Conservation (phyloP, 148 eudicot species). For the Arctostaphylos glauca region DNA sequence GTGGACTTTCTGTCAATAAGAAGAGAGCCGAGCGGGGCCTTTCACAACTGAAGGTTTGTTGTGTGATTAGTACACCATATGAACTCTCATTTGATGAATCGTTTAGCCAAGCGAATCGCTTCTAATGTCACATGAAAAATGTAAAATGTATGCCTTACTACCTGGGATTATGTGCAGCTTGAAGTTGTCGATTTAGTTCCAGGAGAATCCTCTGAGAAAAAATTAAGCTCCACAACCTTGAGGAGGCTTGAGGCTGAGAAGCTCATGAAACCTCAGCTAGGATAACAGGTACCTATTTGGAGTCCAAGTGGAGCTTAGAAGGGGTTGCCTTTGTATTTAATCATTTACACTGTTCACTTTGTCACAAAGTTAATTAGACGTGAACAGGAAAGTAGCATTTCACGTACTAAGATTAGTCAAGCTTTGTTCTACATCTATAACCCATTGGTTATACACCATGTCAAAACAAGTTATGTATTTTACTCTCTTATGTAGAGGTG, state of each 20-base stretch:
- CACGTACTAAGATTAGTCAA: background rate
- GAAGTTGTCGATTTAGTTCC: constrained; percentile 89
- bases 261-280: constrained; percentile 23
- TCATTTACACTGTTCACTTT: background rate
- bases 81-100: background rate
- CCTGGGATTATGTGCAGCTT: constrained; percentile 46
- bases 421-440: background rate
- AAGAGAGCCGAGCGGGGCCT: constrained; percentile 83
- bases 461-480: background rate
- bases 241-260: constrained; percentile 90
- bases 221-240: constrained; percentile 78
- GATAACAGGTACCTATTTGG: constrained; percentile 17
- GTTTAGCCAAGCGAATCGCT: background rate
- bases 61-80: background rate
- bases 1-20: constrained; percentile 81
- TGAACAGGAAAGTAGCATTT: background rate
- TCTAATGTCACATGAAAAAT: background rate
- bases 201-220: constrained; percentile 61
- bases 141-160: background rate
- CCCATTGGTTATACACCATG: background rate
- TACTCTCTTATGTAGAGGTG: background rate
- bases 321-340: constrained; percentile 2
- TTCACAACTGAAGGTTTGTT: constrained; percentile 68
- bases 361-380: background rate
- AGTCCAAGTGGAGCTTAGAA: background rate